Percentiles rank a stretch among this genome's conserved stretches.
Evolutionary conservation across 2,329 filamentous ascomycete genomes (phyloP).

Genomic region (Ampelomyces quisqualis): DNA sequence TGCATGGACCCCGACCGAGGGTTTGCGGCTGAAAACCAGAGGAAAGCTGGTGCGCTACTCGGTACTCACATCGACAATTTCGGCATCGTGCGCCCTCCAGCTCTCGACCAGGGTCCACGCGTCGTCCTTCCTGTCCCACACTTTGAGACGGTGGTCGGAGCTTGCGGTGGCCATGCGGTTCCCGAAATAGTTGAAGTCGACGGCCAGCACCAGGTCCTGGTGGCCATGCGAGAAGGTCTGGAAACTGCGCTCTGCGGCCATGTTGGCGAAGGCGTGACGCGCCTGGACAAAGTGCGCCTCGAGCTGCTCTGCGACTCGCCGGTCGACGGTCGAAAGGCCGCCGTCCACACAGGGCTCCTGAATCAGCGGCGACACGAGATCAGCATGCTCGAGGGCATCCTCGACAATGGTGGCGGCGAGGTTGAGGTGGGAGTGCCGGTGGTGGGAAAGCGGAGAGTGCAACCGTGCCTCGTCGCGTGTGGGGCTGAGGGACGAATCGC

Average conservation of each 20-base stretch:
- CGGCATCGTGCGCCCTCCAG: conserved; percentile 86
- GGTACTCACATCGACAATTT: conserved; percentile 81
- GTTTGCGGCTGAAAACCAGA: conserved; percentile 19
- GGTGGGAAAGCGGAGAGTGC: conserved; percentile 25
- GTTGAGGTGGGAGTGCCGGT: conserved; percentile 38
- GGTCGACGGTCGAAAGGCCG: conserved; percentile 25
- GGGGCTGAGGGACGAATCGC: conserved; percentile 41
- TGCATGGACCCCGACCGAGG: conserved; percentile 21
- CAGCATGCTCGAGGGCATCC: conserved; percentile 35
- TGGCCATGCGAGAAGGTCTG: conserved; percentile 71
- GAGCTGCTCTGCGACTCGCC: conserved; percentile 29
- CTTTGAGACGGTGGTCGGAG: conserved; percentile 87
- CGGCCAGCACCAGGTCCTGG: conserved; percentile 77
- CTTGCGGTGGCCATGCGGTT: conserved; percentile 89
- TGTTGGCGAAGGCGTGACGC: conserved; percentile 33
- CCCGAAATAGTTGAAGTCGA: conserved; percentile 89
- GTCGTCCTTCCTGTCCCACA: conserved; percentile 78
- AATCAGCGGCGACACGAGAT: conserved; percentile 37
- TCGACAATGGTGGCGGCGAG: conserved; percentile 29
- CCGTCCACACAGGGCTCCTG: conserved; percentile 40
- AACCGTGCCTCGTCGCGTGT: conserved; percentile 37
- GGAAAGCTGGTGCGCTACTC: conserved; percentile 10
- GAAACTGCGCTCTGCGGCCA: conserved; percentile 45
- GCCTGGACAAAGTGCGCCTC: conserved; percentile 32
- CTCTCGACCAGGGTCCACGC: conserved; percentile 81